Evolutionary conservation across 2,329 filamentous ascomycete species (phyloP).

Genomic region (Aspergillus novofumigatus): DNA sequence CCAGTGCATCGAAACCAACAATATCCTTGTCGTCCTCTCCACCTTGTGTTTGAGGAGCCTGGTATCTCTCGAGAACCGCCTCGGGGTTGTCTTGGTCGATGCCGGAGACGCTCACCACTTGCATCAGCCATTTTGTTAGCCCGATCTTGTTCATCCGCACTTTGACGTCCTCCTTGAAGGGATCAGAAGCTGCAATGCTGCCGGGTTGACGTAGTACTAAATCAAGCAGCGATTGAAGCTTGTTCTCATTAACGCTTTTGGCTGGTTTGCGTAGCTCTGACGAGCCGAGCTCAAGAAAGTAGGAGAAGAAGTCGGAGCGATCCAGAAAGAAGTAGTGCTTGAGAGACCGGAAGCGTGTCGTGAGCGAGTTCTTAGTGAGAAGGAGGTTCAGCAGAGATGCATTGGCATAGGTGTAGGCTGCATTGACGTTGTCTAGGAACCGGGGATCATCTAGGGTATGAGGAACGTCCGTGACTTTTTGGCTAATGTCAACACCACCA

Average conservation of each 20-base stretch:
- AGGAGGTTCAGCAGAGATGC: conserved; percentile 86
- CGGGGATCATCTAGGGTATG: conserved; percentile 85
- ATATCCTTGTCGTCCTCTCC: conserved; percentile 77
- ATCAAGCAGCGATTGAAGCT: conserved; percentile 93
- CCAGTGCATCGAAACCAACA: conserved; percentile 83
- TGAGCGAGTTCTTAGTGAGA: conserved; percentile 86
- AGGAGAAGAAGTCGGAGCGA: conserved; percentile 95
- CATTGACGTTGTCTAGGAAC: conserved; percentile 94
- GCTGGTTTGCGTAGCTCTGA: conserved; percentile 89
- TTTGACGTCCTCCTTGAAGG: conserved; percentile 97
- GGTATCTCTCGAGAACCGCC: conserved; percentile 63
- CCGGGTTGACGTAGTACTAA: conserved; percentile 94
- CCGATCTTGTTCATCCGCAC: conserved; percentile 95
- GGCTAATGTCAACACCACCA: conserved; percentile 89
- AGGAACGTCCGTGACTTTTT: conserved; percentile 82
- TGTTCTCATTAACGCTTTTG: conserved; percentile 82
- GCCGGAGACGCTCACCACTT: conserved; percentile 93
- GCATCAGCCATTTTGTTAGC: conserved; percentile 88
- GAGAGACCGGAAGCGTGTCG: conserved; percentile 78
- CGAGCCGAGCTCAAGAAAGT: conserved; percentile 87
- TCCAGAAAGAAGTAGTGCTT: conserved; percentile 99
- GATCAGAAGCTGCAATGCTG: conserved; percentile 86
- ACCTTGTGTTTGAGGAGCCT: conserved; percentile 63
- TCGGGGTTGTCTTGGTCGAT: conserved; percentile 75
- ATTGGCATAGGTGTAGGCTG: conserved; percentile 92